Conservation (phyloP, 2,329 filamentous ascomycete genomes). For the Sporothrix inflata region DNA sequence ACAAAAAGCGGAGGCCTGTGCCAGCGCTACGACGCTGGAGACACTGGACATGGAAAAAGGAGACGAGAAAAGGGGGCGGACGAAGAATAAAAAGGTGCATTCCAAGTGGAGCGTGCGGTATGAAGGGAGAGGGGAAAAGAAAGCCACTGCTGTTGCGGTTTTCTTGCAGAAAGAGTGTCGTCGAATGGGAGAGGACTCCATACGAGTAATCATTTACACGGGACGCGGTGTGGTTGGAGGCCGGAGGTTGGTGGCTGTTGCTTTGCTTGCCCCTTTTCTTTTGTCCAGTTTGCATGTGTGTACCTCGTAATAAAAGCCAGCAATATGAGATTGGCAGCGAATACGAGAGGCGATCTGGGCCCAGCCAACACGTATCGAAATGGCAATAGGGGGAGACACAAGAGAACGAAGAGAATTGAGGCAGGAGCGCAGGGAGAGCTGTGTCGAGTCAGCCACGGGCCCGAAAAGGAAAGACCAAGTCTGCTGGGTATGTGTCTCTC, state of each 20-base stretch:
- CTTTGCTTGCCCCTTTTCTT: not conserved
- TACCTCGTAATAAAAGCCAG: not conserved
- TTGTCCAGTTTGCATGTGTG: not conserved
- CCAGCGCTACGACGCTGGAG: not conserved
- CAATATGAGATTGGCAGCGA: conserved; percentile 17
- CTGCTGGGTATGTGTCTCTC: not conserved
- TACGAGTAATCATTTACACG: conserved; percentile 3
- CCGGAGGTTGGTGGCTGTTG: not conserved
- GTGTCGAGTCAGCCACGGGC: not conserved
- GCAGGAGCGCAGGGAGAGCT: conserved; percentile 19
- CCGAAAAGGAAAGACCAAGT: not conserved
- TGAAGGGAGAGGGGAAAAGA: not conserved
- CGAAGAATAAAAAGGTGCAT: conserved; percentile 19
- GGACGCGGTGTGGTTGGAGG: not conserved
- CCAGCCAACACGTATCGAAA: not conserved
- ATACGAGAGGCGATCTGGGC: conserved; percentile 4
- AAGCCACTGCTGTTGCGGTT: not conserved
- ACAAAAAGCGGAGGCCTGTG: conserved; percentile 16
- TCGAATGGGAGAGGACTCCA: not conserved
- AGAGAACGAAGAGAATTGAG: not conserved
- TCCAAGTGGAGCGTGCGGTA: conserved; percentile 20
- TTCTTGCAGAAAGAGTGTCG: not conserved
- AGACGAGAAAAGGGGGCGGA: not conserved
- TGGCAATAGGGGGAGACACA: not conserved
- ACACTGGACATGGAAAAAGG: not conserved